phyloP scores from a whole-genome alignment of 1,284 basidiomycete species.

The Rhodotorula mucilaginosa region DNA sequence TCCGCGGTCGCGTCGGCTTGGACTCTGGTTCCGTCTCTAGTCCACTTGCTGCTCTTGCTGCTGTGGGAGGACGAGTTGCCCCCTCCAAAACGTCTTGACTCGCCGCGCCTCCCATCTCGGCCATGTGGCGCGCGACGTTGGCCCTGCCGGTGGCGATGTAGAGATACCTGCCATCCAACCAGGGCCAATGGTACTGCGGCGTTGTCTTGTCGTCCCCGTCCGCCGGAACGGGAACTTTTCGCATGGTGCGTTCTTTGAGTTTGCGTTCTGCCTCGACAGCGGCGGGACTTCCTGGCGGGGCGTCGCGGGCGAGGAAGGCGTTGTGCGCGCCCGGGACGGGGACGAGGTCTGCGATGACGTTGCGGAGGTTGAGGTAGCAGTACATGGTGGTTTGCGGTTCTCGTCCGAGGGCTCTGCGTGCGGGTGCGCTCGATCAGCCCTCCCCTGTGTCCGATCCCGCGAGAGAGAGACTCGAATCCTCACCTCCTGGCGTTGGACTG shows the following conservation, averaged over 20 bases:
- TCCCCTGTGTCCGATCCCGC: not conserved
- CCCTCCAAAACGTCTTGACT: not conserved
- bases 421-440: too few species aligned
- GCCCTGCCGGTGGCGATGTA: slow-evolving; percentile 31
- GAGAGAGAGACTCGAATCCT: not conserved
- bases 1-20: not conserved
- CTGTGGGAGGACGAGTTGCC: not conserved
- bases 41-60: not conserved
- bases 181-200: slow-evolving; percentile 33
- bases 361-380: slow-evolving; percentile 40
- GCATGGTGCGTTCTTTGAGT: not conserved
- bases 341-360: slow-evolving; percentile 25
- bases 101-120: slow-evolving; percentile 27
- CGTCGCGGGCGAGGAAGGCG: slow-evolving; percentile 35
- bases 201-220: not conserved
- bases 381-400: slow-evolving; percentile 24
- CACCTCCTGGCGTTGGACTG: slow-evolving; percentile 37
- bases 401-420: slow-evolving; percentile 26
- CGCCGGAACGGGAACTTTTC: not conserved
- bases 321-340: slow-evolving; percentile 29
- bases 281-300: not conserved
- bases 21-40: not conserved
- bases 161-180: slow-evolving; percentile 34
- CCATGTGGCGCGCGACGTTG: slow-evolving; percentile 26
- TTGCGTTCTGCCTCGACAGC: not conserved